phyloP scores from a whole-genome alignment of 2,329 filamentous ascomycete species.

The Mycosphaerella sp. region DNA sequence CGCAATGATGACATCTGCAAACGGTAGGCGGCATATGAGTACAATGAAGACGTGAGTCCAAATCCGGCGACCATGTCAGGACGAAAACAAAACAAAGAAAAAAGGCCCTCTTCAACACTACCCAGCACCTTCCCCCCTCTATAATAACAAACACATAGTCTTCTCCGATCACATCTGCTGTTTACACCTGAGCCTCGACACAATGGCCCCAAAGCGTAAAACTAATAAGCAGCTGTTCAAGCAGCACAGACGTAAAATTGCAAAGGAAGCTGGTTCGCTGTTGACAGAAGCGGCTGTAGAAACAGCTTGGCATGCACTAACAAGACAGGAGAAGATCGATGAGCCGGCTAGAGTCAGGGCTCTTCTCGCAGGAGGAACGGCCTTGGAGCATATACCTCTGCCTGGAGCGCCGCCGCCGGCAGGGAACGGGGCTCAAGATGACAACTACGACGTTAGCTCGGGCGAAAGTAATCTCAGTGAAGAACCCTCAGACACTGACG shows the following conservation, averaged over 20 bases:
- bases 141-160: no score
- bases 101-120: background rate
- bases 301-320: background rate
- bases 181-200: background rate
- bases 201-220: background rate
- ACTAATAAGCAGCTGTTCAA: background rate
- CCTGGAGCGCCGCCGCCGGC: background rate
- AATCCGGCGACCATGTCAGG: background rate
- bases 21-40: background rate
- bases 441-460: background rate
- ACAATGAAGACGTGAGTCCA: background rate
- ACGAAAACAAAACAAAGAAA: constrained; percentile 1
- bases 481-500: background rate
- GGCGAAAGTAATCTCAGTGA: background rate
- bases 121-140: background rate
- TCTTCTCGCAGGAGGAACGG: background rate
- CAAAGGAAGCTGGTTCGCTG: no score
- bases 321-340: background rate
- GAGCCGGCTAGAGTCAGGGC: background rate
- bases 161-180: background rate
- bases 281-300: background rate
- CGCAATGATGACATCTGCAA: background rate
- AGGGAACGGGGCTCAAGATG: background rate
- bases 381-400: background rate
- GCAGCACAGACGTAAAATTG: background rate